phyloP scores from a whole-genome alignment of 164 flowering plant genomes.

The Tetrastigma voinierianum region DNA sequence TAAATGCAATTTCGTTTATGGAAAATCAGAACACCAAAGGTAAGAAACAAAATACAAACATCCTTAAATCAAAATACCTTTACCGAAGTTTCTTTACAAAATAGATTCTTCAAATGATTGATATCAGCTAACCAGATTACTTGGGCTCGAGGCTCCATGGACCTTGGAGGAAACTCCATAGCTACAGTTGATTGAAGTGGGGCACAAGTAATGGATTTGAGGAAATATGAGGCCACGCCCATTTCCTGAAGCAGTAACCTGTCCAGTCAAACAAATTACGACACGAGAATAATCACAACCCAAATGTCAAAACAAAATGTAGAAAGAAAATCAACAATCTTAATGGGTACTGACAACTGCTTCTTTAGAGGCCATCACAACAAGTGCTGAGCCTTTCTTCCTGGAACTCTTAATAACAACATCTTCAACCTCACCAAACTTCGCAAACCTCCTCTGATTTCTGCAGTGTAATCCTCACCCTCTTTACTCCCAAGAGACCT shows the following conservation, averaged over 20 bases:
- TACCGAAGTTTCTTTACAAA: conserved; percentile 54
- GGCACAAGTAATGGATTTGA: conserved; percentile 71
- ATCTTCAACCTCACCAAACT: conserved; percentile 85
- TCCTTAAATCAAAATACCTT: conserved; percentile 36
- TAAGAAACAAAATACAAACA: too few species aligned
- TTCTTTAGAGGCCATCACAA: conserved; percentile 77
- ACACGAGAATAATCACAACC: not conserved
- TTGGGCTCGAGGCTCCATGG: conserved; percentile 32
- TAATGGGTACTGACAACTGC: conserved; percentile 49
- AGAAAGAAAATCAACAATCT: not conserved
- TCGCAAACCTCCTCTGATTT: conserved; percentile 52
- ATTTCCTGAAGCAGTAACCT: conserved; percentile 64
- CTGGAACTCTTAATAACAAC: conserved; percentile 62
- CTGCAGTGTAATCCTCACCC: conserved; percentile 55
- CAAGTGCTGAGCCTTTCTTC: conserved; percentile 70
- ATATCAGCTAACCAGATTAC: conserved; percentile 51
- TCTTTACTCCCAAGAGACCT: conserved; percentile 73
- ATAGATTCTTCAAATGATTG: conserved; percentile 72
- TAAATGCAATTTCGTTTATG: too few species aligned
- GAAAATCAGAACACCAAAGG: too few species aligned
- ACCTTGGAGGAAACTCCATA: conserved; percentile 21
- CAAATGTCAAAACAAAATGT: not conserved
- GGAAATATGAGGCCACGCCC: conserved; percentile 55
- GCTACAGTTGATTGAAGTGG: conserved; percentile 50
- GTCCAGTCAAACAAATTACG: conserved; percentile 6